phyloP scores from a whole-genome alignment of 441 rosid genomes.

The Arabidopsis lyrata region DNA sequence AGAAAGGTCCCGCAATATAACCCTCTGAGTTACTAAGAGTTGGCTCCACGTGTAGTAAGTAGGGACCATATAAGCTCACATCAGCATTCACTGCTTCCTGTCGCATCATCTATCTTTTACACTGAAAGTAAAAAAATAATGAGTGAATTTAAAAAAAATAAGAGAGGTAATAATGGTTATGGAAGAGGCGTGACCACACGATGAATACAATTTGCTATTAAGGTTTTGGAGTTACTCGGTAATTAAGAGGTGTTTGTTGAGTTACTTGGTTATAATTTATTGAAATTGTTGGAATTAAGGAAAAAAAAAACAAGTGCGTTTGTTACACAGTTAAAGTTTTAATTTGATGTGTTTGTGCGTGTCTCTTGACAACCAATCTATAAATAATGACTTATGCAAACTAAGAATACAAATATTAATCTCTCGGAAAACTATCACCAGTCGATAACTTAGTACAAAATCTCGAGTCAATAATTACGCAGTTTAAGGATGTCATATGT shows the following conservation, averaged over 20 bases:
- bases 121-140: slow-evolving; percentile 10
- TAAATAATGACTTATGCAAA: not conserved
- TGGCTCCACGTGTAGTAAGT: slow-evolving; percentile 24
- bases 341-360: not conserved
- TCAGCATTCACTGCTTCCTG: slow-evolving; percentile 42
- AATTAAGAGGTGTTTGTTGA: slow-evolving; percentile 10
- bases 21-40: slow-evolving; percentile 25
- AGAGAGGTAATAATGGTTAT: slow-evolving; percentile 35
- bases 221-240: slow-evolving; percentile 21
- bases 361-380: not conserved
- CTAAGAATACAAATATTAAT: not conserved
- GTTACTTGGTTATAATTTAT: not conserved
- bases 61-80: slow-evolving; percentile 38
- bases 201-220: slow-evolving; percentile 12
- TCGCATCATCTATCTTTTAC: slow-evolving; percentile 46
- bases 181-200: slow-evolving; percentile 39
- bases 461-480: not conserved
- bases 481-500: slow-evolving; percentile 8
- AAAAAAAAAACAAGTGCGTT: not conserved
- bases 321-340: not conserved
- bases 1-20: slow-evolving; percentile 26
- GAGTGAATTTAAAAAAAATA: not conserved
- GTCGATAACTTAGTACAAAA: not conserved
- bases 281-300: not conserved
- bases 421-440: not conserved